Evolutionary conservation across 148 eudicot species (phyloP).

Genomic region (Euryodendron excelsum): DNA sequence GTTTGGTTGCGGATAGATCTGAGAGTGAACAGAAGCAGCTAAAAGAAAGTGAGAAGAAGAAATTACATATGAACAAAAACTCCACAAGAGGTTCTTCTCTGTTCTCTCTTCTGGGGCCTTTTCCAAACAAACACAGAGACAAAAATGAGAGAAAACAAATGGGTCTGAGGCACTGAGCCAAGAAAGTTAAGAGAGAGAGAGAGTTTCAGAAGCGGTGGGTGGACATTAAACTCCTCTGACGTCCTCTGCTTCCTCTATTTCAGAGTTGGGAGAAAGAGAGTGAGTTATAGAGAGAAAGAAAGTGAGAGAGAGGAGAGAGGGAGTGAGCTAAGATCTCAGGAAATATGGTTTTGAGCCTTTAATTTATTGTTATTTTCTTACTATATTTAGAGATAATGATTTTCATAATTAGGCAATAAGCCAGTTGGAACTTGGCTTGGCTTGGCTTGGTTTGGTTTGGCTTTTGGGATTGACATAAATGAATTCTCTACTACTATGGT

Average conservation of each 20-base stretch:
- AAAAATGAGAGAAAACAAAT: constrained; percentile 18
- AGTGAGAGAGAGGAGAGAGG: constrained; percentile 6
- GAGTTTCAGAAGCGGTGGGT: constrained; percentile 48
- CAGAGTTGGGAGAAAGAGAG: constrained; percentile 51
- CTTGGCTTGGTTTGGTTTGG: constrained; percentile 12
- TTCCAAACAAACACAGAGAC: constrained; percentile 11
- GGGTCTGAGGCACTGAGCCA: constrained; percentile 15
- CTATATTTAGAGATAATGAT: background rate
- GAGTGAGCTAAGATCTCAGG: constrained; percentile 15
- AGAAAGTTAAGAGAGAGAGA: constrained; percentile 13
- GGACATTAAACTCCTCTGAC: constrained; percentile 53
- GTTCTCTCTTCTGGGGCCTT: background rate
- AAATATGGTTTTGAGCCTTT: constrained; percentile 20
- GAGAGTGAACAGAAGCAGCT: constrained; percentile 8
- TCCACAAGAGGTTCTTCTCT: background rate
- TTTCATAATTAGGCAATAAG: background rate
- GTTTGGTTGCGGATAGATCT: constrained; percentile 37
- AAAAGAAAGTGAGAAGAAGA: constrained; percentile 4
- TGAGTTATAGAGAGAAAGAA: background rate
- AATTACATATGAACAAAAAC: background rate
- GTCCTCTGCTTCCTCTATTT: constrained; percentile 56
- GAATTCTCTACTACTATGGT: too few species aligned
- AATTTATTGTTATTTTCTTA: constrained; percentile 18
- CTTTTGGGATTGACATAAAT: background rate
- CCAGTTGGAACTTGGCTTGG: constrained; percentile 16